Conservation (phyloP, 352 stramenopile species). For the Pythium plurisporium region DNA sequence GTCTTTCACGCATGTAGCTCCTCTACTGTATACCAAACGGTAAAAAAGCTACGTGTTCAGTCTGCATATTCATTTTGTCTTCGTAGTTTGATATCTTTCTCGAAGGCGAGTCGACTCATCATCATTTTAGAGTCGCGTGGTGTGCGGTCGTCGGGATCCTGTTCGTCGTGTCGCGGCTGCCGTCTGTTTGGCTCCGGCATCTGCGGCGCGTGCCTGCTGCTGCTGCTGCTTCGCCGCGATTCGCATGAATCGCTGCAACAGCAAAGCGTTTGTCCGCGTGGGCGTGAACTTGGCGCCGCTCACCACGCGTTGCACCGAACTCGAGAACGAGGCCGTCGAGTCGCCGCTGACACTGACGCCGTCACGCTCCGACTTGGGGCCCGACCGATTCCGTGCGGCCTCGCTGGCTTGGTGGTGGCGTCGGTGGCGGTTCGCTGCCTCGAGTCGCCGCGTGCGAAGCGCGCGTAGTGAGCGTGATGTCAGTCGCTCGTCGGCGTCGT, state of each 20-base stretch:
- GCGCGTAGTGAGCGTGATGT: constrained; percentile 3
- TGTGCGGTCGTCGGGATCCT: constrained; percentile 1
- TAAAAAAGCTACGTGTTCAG: too few relatives aligned
- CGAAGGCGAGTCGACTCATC: neutral
- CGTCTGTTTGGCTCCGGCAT: neutral
- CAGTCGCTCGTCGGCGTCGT: constrained; percentile 3
- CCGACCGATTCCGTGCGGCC: too few relatives aligned
- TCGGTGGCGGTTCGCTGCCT: constrained; percentile 3
- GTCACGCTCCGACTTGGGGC: neutral
- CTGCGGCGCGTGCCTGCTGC: neutral
- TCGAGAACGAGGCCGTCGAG: constrained; percentile 22
- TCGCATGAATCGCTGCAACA: constrained; percentile 55
- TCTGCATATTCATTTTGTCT: too few relatives aligned
- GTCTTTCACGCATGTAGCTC: too few relatives aligned
- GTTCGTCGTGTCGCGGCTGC: neutral
- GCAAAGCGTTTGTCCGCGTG: constrained; percentile 41
- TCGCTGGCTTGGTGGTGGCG: too few relatives aligned
- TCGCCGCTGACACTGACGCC: constrained; percentile 8
- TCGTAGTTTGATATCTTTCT: neutral
- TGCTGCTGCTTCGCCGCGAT: constrained; percentile 6
- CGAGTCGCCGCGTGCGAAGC: neutral
- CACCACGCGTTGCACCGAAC: constrained; percentile 18
- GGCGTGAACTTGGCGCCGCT: constrained; percentile 59
- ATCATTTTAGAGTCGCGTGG: constrained; percentile 6
- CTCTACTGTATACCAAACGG: too few relatives aligned